phyloP scores from a whole-genome alignment of 345 rosid species.

The Lagerstroemia speciosa region DNA sequence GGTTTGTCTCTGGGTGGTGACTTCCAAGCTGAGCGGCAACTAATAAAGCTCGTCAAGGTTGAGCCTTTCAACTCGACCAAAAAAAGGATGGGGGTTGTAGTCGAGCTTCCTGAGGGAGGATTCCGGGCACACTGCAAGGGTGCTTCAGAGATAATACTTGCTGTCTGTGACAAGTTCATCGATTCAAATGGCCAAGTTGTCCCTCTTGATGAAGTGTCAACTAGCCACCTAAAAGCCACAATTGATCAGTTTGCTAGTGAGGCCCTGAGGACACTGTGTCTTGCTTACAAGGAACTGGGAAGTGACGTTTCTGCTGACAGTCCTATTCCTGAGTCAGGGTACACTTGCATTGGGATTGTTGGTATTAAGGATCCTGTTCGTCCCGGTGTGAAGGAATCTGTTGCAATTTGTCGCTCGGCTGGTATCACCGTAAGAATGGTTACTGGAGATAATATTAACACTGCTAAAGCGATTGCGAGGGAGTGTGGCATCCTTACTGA shows the following conservation, averaged over 20 bases:
- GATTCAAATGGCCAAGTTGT: constrained; percentile 62
- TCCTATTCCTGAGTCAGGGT: constrained; percentile 56
- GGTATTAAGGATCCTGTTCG: constrained; percentile 96
- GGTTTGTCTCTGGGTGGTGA: constrained; percentile 78
- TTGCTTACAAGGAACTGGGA: constrained; percentile 57
- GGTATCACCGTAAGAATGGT: constrained; percentile 95
- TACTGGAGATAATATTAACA: constrained; percentile 88
- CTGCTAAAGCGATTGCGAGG: constrained; percentile 89
- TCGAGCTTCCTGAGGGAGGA: constrained; percentile 62
- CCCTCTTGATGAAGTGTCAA: constrained; percentile 55
- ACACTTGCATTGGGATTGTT: constrained; percentile 72
- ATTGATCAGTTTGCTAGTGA: constrained; percentile 75
- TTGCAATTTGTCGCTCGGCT: constrained; percentile 74
- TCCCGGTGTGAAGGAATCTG: constrained; percentile 88
- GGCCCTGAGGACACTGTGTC: constrained; percentile 87
- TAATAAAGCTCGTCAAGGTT: constrained; percentile 50
- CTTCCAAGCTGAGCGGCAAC: constrained; percentile 52
- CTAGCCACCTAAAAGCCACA: constrained; percentile 45
- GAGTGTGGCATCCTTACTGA: constrained; percentile 93
- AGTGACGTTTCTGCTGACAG: constrained; percentile 41
- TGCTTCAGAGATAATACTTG: constrained; percentile 87
- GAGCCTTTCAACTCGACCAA: constrained; percentile 94
- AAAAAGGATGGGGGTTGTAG: constrained; percentile 81
- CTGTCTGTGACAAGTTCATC: constrained; percentile 69
- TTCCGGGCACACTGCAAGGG: constrained; percentile 73